phyloP scores from a whole-genome alignment of 192 early-diverging fungal species.

The Chytriomyces hyalinus region DNA sequence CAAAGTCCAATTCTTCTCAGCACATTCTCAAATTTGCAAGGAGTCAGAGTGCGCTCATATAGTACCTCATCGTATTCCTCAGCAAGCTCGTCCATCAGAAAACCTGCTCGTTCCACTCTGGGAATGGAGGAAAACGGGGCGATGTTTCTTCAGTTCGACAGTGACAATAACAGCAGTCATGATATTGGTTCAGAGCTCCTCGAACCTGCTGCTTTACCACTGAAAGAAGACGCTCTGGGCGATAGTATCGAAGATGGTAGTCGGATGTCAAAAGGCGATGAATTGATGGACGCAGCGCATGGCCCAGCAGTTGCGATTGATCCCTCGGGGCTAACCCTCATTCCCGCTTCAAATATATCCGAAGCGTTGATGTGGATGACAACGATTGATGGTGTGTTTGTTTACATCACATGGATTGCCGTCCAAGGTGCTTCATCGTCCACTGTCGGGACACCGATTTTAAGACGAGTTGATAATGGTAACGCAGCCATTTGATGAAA shows the following conservation, averaged over 20 bases:
- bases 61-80: conserved; percentile 17
- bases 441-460: conserved; percentile 46
- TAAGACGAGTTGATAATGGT: conserved; percentile 81
- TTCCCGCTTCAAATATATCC: conserved; percentile 22
- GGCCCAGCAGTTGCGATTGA: conserved; percentile 23
- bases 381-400: conserved; percentile 37
- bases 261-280: background rate
- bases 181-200: conserved; percentile 14
- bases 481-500: no score
- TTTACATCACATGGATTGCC: conserved; percentile 40
- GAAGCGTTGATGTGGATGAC: conserved; percentile 40
- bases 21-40: background rate
- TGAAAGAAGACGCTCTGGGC: background rate
- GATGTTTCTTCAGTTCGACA: conserved; percentile 22
- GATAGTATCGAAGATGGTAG: background rate
- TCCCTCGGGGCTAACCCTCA: conserved; percentile 19
- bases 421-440: background rate
- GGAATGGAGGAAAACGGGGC: conserved; percentile 15
- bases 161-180: conserved; percentile 5
- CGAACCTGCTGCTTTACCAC: background rate
- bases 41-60: conserved; percentile 7
- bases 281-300: background rate
- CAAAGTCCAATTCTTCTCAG: background rate
- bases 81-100: background rate
- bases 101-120: background rate